Evolutionary conservation across 2,329 filamentous ascomycete genomes (phyloP), one percentile per base, ranked within the genome.

Genomic region (Botryotinia globosa): DNA sequence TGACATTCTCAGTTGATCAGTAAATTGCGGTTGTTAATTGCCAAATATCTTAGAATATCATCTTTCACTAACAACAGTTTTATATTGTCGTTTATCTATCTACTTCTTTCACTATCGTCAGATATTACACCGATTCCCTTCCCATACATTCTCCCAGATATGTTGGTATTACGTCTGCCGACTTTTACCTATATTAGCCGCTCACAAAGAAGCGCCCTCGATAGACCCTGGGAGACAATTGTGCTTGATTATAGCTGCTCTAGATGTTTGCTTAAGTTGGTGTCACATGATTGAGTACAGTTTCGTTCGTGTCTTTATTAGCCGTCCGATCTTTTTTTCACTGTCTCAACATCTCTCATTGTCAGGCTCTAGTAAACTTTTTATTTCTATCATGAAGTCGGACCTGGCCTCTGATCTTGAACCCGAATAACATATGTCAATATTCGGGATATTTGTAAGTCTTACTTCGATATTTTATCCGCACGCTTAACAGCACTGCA

Each of bases 381-480:
- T 12, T 16, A 16, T 54, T 51, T 3, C 12, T 7, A 14, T n/a
- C 48, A 51, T 14, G 25, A n/a, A 51, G 4, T 51, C 9, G 37
- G 37, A 2, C 48, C 48, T 25, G 2, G 4, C 3, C 48, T n/a
- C 25, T 54, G 25, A 16, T 54, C 12, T 54, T 54, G 25, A 3
- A 4, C 5, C 48, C 12, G 48, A n/a, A 54, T 7, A 14, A 1
- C 10, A 16, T 0, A n/a, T n/a, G 1, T 3, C 2, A 16, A 1
- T 16, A 54, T 54, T 1, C 12, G 16, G 48, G 25, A 14, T 54
- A n/a, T n/a, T 2, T n/a, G 12, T 54, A n/a, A n/a, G n/a, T n/a
- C n/a, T n/a, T n/a, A n/a, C 4, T 54, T n/a, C 2, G 12, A 8
- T 51, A n/a, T 54, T 54, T 16, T 16, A 16, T 54, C 6, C 5